phyloP scores from a whole-genome alignment of 176 grass and related monocot species.

The Oryza punctata region DNA sequence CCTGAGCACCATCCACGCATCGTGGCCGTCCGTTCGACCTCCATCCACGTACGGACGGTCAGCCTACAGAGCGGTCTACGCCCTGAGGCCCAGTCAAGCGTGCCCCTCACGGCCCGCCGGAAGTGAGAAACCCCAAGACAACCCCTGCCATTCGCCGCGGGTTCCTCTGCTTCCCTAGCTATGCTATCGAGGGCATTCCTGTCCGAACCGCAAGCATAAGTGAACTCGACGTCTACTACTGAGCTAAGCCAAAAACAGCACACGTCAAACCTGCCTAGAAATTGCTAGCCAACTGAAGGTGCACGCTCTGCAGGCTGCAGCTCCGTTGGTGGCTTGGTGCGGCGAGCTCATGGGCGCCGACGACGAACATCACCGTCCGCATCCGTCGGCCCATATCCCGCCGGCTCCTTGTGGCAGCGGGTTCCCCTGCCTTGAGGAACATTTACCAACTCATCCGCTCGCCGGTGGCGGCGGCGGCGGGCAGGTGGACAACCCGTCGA shows the following conservation, averaged over 20 bases:
- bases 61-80: background rate
- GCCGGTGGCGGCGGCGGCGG: no score
- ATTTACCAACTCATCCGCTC: fast-evolving
- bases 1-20: background rate
- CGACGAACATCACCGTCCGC: background rate
- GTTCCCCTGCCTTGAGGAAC: background rate
- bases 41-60: background rate
- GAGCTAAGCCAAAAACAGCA: background rate
- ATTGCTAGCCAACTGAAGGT: background rate
- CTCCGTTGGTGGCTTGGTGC: background rate
- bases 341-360: background rate
- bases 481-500: background rate
- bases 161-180: background rate
- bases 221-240: background rate
- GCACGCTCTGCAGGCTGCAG: no score
- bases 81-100: background rate
- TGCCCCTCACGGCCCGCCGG: conserved; percentile 7
- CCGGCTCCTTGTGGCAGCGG: background rate
- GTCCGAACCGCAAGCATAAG: background rate
- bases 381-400: background rate
- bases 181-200: background rate
- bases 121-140: background rate
- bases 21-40: background rate
- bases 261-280: background rate
- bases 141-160: background rate